Evolutionary conservation across 2,329 filamentous ascomycete genomes (phyloP), one percentile per base, ranked within the genome.

Genomic region (Xylaria sp.): DNA sequence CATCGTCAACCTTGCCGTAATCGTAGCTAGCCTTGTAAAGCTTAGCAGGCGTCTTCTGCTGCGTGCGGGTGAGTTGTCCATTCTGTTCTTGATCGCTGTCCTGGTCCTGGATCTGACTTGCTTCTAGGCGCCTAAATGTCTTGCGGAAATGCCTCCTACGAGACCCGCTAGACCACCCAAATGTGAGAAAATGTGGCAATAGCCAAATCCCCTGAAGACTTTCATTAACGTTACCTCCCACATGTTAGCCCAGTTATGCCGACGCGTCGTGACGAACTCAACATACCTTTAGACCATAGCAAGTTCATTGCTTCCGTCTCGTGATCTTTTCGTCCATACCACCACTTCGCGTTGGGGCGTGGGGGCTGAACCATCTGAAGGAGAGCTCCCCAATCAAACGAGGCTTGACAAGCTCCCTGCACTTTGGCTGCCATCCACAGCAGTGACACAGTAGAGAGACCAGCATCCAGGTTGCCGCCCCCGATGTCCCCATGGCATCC

Each of bases 291-390:
- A 14, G 52, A 57, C 59, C 59, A 57, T 3, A 57, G 38, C 23
- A 61, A 37, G 15, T 61, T 57, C 59, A 61, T 52, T 4, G 59
- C 59, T 11, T 11, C 31, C n/a, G 52, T 57, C 53, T 61, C 59
- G 17, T 61, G 46, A 37, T 9, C 46, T 23, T 57, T 57, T 8
- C 38, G 31, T 15, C 47, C 59, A 33, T 57, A 61, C 59, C 59
- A 61, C 59, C 59, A 57, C 12, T 57, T 61, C 31, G 49, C 25
- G 21, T 52, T 61, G 5, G 59, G 59, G 2, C 59, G 52, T 28
- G 52, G 52, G 4, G 59, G 59, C 38, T 61, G 59, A 5, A 57
- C 38, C 59, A 61, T 61, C 17, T 57, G 53, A 33, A 61, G 53
- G n/a, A 61, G 59, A 23, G 53, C 53, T 12, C 33, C 53, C 19